Evolutionary conservation across 305 asterid species (phyloP).

Genomic region (Nicotiana rustica): DNA sequence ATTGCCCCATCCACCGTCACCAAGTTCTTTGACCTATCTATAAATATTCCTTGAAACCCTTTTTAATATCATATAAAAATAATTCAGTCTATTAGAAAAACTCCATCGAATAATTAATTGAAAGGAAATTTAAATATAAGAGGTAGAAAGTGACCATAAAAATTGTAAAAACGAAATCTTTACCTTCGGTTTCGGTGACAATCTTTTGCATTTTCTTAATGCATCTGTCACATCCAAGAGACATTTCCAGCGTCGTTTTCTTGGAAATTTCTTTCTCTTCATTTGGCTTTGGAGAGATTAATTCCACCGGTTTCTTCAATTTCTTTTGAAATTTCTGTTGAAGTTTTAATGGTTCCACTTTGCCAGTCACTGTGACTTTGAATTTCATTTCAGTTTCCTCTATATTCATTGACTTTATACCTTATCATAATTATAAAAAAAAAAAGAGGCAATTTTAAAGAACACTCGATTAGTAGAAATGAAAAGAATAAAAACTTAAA

Average conservation of each 20-base stretch:
- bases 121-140: not conserved
- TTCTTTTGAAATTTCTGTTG: not conserved
- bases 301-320: constrained; percentile 6
- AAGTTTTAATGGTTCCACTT: constrained; percentile 24
- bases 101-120: not conserved
- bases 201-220: not conserved
- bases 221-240: constrained; percentile 11
- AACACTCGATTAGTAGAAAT: not conserved
- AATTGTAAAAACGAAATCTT: not conserved
- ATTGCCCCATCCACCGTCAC: constrained; percentile 9
- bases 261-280: not conserved
- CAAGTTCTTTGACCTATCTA: constrained; percentile 14
- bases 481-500: not conserved
- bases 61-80: not conserved
- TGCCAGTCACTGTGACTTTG: constrained; percentile 9
- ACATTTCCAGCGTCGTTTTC: not conserved
- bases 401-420: constrained; percentile 21
- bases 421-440: not conserved
- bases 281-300: not conserved
- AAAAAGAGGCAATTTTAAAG: not conserved
- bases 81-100: not conserved
- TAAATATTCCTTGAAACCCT: constrained; percentile 33
- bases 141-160: not conserved
- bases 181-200: not conserved
- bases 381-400: not conserved